Conservation (phyloP, 345 rosid species). For the Lumnitzera racemosa region DNA sequence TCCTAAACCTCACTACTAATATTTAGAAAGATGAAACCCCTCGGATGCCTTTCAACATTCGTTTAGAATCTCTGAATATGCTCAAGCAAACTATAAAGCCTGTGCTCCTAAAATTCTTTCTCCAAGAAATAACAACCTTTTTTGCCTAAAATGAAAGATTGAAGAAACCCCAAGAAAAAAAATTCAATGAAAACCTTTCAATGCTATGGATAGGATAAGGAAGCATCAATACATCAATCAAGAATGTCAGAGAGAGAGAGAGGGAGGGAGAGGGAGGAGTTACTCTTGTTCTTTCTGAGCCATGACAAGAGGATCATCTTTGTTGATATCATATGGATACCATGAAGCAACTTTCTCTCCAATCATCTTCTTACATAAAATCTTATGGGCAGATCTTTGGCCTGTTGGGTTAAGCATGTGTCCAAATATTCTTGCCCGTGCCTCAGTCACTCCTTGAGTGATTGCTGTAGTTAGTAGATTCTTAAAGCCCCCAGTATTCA, state of each 20-base stretch:
- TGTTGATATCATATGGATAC: conserved; percentile 75
- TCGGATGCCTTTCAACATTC: no score
- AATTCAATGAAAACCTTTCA: not conserved
- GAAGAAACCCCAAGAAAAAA: no score
- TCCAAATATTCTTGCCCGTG: conserved; percentile 73
- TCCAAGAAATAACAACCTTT: no score
- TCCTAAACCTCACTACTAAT: no score
- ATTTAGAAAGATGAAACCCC: no score
- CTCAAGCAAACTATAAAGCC: no score
- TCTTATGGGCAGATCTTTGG: conserved; percentile 67
- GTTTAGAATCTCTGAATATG: no score
- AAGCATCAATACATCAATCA: not conserved
- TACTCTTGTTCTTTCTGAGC: conserved; percentile 60
- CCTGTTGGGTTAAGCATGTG: conserved; percentile 73
- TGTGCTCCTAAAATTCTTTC: no score
- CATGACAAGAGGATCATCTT: conserved; percentile 62
- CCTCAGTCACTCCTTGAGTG: conserved; percentile 50
- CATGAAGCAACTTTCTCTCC: conserved; percentile 78
- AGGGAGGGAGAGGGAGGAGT: not conserved
- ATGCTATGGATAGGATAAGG: not conserved
- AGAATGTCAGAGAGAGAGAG: not conserved
- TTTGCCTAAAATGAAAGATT: no score
- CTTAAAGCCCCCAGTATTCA: conserved; percentile 48
- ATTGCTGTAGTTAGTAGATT: conserved; percentile 45
- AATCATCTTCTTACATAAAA: conserved; percentile 70